phyloP scores from a whole-genome alignment of 1,284 basidiomycete genomes.

The Volvariella surrecta region DNA sequence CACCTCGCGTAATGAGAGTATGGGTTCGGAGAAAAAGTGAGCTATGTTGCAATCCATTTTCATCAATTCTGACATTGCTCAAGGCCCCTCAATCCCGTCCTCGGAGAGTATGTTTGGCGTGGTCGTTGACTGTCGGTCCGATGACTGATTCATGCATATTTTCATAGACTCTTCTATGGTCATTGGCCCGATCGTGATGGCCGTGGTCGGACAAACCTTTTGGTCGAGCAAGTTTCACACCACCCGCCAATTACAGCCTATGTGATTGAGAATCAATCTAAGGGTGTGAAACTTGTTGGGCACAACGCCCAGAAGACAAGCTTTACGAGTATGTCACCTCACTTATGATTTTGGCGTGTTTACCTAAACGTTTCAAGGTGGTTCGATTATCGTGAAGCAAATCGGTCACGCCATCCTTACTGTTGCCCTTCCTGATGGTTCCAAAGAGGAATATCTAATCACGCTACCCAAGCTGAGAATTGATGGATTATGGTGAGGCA shows the following conservation, averaged over 20 bases:
- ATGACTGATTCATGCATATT: neutral
- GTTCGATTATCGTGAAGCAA: slow-evolving; percentile 84
- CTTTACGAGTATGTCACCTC: slow-evolving; percentile 57
- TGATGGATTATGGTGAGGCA: slow-evolving; percentile 43
- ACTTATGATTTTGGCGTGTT: slow-evolving; percentile 3
- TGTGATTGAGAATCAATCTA: slow-evolving; percentile 77
- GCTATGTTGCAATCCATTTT: slow-evolving; percentile 15
- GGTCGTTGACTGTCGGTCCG: neutral
- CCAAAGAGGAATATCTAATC: slow-evolving; percentile 77
- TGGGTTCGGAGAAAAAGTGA: slow-evolving; percentile 96
- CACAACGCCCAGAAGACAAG: slow-evolving; percentile 97
- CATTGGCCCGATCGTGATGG: slow-evolving; percentile 77
- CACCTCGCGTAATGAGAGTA: slow-evolving; percentile 85
- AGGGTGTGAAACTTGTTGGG: slow-evolving; percentile 77
- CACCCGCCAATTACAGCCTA: slow-evolving; percentile 88
- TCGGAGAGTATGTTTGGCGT: slow-evolving; percentile 71
- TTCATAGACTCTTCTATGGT: slow-evolving; percentile 78
- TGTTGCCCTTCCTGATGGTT: slow-evolving; percentile 51
- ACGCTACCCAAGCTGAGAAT: slow-evolving; percentile 81
- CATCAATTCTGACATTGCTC: neutral
- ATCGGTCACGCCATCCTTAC: slow-evolving; percentile 89
- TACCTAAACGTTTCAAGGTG: slow-evolving; percentile 27
- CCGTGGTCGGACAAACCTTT: slow-evolving; percentile 79
- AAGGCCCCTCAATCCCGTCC: slow-evolving; percentile 90
- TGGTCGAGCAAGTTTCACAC: slow-evolving; percentile 97